phyloP scores from a whole-genome alignment of 2,329 filamentous ascomycete genomes.

The Sclerotinia glacialis region DNA sequence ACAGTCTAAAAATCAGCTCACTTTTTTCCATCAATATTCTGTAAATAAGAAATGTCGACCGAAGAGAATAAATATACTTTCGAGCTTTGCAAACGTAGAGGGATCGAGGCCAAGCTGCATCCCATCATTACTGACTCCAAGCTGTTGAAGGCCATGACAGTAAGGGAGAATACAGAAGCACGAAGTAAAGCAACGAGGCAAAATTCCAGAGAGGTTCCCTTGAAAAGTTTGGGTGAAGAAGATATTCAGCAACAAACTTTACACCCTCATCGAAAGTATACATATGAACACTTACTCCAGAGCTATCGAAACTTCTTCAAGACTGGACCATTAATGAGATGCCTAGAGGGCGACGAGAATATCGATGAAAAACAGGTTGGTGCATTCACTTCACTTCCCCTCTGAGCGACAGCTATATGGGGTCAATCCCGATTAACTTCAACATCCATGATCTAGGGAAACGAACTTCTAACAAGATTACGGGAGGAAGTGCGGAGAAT shows the following conservation, averaged over 20 bases:
- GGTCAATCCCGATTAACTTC: neutral
- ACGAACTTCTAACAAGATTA: constrained; percentile 21
- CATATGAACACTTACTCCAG: constrained; percentile 25
- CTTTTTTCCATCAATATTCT: neutral
- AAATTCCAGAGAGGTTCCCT: neutral
- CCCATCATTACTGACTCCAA: constrained; percentile 17
- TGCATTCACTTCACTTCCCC: neutral
- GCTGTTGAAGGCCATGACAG: neutral
- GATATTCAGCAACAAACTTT: neutral
- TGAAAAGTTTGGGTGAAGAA: neutral
- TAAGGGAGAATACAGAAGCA: neutral
- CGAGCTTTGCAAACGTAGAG: constrained; percentile 20
- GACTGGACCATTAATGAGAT: constrained; percentile 26
- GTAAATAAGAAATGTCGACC: constrained; percentile 9
- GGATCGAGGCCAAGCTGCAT: neutral
- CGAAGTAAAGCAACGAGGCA: neutral
- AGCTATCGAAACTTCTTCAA: constrained; percentile 27
- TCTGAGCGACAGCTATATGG: too few species aligned
- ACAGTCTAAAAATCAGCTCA: neutral
- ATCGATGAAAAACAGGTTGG: constrained; percentile 10
- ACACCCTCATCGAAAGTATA: neutral
- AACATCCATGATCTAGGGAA: neutral
- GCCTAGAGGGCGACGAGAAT: constrained; percentile 25
- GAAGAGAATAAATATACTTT: neutral
- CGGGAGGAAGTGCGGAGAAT: constrained; percentile 24